Evolutionary conservation across 768 basidiomycete species (phyloP), one percentile per base, ranked within the genome.

Genomic region (Rhizopogon rudus): DNA sequence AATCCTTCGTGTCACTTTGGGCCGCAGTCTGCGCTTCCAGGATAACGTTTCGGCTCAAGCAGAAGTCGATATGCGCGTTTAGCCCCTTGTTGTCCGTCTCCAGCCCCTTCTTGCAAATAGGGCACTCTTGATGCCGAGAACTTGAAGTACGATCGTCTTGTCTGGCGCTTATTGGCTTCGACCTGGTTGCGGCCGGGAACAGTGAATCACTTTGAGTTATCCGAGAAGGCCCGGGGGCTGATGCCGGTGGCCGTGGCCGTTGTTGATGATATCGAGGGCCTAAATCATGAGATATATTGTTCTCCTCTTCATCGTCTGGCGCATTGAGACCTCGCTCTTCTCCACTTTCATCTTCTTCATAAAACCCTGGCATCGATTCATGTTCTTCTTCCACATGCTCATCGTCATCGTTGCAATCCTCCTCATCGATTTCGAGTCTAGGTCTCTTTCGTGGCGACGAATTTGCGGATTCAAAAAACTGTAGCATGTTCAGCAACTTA

Each of bases 1-100:
- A 22, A 31, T 39, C 44, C 22, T 37, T 52, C 10, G 42, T 33
- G 43, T 66, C 60, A 51, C 61, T 65, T 41, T 50, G 59, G 5
- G 65, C 65, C 52, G 65, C 63, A 0, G 61, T 64, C 54, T 88
- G 87, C 0, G 89, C 89, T 62, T 89, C 81, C 56, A 79, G 72
- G 57, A 96, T 93, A 2, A 83, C 88, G 22, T 79, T 81, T 55
- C 83, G 81, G 66, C 90, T 94, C 50, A 97, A 69, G 64, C 94
- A 97, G 63, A 86, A 88, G 68, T 97, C 93, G 43, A 97, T 78
- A 63, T 97, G 93, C n/a, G 81, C 76, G 65, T 97, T 96, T 35
- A 97, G 70, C 5, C 81, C 85, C 46, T 79, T 75, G 65, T 97
- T 97, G 66, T 92, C 84, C 1, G 79, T 82, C 57, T 78, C 72